Evolutionary conservation across 305 asterid species (phyloP), one percentile per base, ranked within the genome.

Genomic region (Caryopteris hybrid): DNA sequence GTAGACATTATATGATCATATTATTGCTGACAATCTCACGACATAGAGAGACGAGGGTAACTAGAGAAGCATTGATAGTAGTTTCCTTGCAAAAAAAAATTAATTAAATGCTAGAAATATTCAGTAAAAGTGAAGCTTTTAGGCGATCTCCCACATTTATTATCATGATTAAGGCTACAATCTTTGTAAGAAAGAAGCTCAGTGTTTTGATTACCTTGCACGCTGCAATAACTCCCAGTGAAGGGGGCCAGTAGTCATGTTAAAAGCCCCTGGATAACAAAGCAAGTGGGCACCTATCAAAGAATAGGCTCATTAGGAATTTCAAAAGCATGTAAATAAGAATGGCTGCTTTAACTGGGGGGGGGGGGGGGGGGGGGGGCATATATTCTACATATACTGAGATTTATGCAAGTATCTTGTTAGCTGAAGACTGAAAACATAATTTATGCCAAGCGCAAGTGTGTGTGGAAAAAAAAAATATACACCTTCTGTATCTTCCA

Each of bases 201-300:
- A 47, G 41, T 17, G 39, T 27, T 16, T 65, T 51, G 22, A 74
- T 79, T 83, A 91, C 97, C 97, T 85, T 39, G 97, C 96, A 71
- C 97, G 81, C 79, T 88, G 97, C 83, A 87, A 72, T 66, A 91
- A 71, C 70, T 91, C 97, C 97, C 97, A 88, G 69, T 88, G 97
- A 50, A 88, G 83, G 43, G 97, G 97, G 61, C 97, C 97, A 64
- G 95, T 91, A 48, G 96, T 88, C 97, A 88, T 88, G 90, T 91
- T 91, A 78, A 91, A 91, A 64, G 96, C 96, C 69, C 96, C 97
- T 62, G 97, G 97, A 77, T 85, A 88, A 78, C 97, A 88, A 57
- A 91, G 78, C 87, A 91, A 78, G 81, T 88, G 97, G 69, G 95
- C 97, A 65, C 96, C 97, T 91, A 80, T 43, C 43, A 67, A 42